Evolutionary conservation across 345 rosid species (phyloP), one percentile per base, ranked within the genome.

Genomic region (Boechera divaricarpa): DNA sequence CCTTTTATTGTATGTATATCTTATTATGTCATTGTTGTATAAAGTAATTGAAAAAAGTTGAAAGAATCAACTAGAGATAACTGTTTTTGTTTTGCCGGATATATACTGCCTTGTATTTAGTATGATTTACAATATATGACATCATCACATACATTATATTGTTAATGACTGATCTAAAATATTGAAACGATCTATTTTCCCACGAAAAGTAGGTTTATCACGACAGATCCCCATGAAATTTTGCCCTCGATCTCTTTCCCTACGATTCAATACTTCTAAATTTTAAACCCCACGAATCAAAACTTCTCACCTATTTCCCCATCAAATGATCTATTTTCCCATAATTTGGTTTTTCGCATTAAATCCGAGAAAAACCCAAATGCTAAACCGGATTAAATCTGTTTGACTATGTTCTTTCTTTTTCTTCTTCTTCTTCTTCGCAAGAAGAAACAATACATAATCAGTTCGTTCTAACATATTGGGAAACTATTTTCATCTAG

Each of bases 81-180:
- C 33, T 31, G 44, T 32, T 41, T 42, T 3, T 42, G 41, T 10
- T 29, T 57, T 57, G 65, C 39, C 13, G 65, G 51, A 12, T 42
- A 28, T 28, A 28, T 28, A 74, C 57, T 29, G 29, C 12, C 12
- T 18, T 51, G 28, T 16, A 29, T 52, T 10, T 52, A 2, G 63
- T 74, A 21, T 44, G 33, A 57, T 74, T 56, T 65, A 45, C 58
- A 57, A 24, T 21, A 21, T 38, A 47, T 28, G 51, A 13, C 73
- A 67, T 67, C 9, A 33, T 58, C 42, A 67, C 54, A 41, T 68
- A 69, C 69, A 18, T 11, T 51, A 49, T 51, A 62, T 41, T 12
- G 28, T 35, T 54, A 36, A 54, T 35, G 66, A 70, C 44, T 53
- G 16, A 63, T 70, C 60, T 58, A 47, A 67, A 59, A 36, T 44